Evolutionary conservation across 805 yeast genomes (phyloP), one percentile per base, ranked within the genome.

Genomic region (Hagleromyces aurorensis): DNA sequence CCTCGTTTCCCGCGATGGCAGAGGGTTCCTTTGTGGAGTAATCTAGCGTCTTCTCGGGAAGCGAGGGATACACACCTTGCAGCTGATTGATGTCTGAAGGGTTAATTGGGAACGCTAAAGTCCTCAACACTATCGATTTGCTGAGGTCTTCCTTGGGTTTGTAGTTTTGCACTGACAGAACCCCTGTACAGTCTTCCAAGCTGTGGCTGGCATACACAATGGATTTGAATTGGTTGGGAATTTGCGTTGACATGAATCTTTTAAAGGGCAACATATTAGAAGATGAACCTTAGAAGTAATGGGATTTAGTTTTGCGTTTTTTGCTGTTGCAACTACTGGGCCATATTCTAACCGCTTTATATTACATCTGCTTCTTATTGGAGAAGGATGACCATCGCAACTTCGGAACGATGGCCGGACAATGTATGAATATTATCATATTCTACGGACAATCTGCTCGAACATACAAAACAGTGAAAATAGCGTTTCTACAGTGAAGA

Each of bases 1-100:
- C 97, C 59, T 89, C 98, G 53, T 91, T 91, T 32, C 98, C 98
- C 20, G 87, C 85, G 26, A 85, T 78, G 4, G 94, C 93, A 6
- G 74, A 61, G 3, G 93, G 87, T 23, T 67, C 70, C 3, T 60
- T 59, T 1, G 83, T 71, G 6, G 75, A 75, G 34, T 70, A 74
- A 27, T 57, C 73, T 29, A 55, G 62, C 13, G 54, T 62, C 57
- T 48, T 63, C 23, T 65, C 72, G 0, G 94, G 94, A 34, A 66
- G 70, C 7, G 85, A 70, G 1, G 94, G 94, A 44, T 87, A 87
- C 0, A 78, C 83, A 13, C 96, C 96, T 52, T 77, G 83, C 37
- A 67, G 64, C 55, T 86, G 96, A 49, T 80, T 80, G 50, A 84
- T 64, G 52, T 87, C 97, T 0, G 94, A 80, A 0, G 96, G 96